phyloP scores from a whole-genome alignment of 2,329 filamentous ascomycete genomes.

The Fusarium sp. region DNA sequence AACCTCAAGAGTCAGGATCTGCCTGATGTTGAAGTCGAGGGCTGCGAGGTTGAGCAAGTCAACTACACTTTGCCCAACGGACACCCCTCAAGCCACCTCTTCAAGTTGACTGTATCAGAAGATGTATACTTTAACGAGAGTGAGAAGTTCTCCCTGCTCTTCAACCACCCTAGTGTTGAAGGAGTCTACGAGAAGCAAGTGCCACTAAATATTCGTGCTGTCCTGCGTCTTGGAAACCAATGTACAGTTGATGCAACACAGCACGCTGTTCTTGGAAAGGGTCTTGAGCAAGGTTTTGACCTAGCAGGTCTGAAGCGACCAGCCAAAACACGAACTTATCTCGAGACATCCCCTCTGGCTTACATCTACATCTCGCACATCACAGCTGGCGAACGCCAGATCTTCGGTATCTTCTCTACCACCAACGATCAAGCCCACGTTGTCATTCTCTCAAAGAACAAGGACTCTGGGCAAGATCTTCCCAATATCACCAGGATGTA shows the following conservation, averaged over 20 bases:
- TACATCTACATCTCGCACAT: slow-evolving; percentile 97
- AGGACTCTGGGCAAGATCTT: slow-evolving; percentile 81
- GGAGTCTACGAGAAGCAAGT: slow-evolving; percentile 97
- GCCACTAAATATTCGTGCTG: slow-evolving; percentile 84
- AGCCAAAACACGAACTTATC: slow-evolving; percentile 74
- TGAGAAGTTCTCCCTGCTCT: slow-evolving; percentile 82
- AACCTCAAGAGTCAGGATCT: slow-evolving; percentile 90
- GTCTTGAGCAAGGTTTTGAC: slow-evolving; percentile 93
- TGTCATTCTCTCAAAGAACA: slow-evolving; percentile 84
- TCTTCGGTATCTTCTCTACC: slow-evolving; percentile 94
- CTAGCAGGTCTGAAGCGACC: slow-evolving; percentile 78
- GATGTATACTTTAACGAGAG: slow-evolving; percentile 86
- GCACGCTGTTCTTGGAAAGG: slow-evolving; percentile 89
- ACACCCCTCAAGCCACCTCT: slow-evolving; percentile 91
- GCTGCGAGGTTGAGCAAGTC: slow-evolving; percentile 91
- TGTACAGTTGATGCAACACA: slow-evolving; percentile 95
- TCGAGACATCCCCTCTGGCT: slow-evolving; percentile 77
- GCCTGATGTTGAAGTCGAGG: slow-evolving; percentile 86
- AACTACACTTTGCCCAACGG: slow-evolving; percentile 94
- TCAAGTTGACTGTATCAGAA: slow-evolving; percentile 91
- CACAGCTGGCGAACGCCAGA: slow-evolving; percentile 86
- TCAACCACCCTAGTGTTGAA: slow-evolving; percentile 94
- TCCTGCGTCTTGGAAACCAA: slow-evolving; percentile 88
- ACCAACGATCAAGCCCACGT: slow-evolving; percentile 83
- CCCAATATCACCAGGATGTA: slow-evolving; percentile 94